These are phyloP conservation scores for Tillandsia leiboldiana DNA, from an alignment of 176 grass and related monocot genomes.

Conservation along the genomic window DNA sequence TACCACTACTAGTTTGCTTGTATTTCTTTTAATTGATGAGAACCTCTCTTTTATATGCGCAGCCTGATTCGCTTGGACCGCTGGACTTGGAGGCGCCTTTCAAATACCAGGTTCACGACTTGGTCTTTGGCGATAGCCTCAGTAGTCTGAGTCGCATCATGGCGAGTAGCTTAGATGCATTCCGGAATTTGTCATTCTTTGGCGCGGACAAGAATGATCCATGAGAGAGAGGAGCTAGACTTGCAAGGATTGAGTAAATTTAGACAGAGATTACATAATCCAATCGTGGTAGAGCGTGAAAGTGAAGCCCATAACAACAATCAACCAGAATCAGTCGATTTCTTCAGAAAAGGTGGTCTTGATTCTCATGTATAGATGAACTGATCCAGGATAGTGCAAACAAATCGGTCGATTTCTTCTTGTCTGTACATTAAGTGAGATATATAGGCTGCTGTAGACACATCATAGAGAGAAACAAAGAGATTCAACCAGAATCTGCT, in stretches of 20 bases:
- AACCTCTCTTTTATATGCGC: conserved; percentile 16
- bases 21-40: conserved; percentile 10
- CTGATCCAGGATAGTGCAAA: too few species aligned
- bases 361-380: too few species aligned
- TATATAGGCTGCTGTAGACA: too few species aligned
- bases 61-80: conserved; percentile 90
- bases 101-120: conserved; percentile 48
- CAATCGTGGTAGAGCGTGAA: too few species aligned
- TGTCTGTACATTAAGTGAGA: too few species aligned
- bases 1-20: neutral
- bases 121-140: conserved; percentile 58
- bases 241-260: neutral
- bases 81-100: conserved; percentile 62
- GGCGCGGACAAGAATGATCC: conserved; percentile 40
- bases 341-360: too few species aligned
- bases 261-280: too few species aligned
- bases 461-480: too few species aligned
- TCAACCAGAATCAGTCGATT: too few species aligned
- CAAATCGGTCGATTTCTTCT: too few species aligned
- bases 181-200: conserved; percentile 65
- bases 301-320: too few species aligned
- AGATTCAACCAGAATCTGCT: too few species aligned
- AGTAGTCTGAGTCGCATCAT: conserved; percentile 74
- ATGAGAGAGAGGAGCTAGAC: neutral
- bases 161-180: conserved; percentile 76